Evolutionary conservation across 768 basidiomycete species (phyloP).

Genomic region (Candolleomyces eurysporus): DNA sequence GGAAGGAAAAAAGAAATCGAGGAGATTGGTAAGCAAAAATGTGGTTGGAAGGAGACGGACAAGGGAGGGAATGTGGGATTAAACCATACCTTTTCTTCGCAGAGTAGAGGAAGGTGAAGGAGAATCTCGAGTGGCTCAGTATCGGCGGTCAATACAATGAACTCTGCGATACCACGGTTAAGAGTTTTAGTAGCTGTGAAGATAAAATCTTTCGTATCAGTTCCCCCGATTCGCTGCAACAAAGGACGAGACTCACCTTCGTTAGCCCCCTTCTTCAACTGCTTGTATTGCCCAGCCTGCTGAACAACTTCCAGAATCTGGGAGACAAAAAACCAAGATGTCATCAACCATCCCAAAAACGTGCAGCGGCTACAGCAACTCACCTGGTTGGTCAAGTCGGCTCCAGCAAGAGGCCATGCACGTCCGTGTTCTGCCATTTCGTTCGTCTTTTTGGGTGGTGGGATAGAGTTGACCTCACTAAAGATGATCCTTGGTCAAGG

Average conservation of each 20-base stretch:
- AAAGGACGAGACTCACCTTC: slow-evolving; percentile 61
- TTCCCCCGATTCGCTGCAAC: background rate
- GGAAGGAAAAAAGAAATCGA: too few relatives aligned
- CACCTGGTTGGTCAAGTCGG: slow-evolving; percentile 88
- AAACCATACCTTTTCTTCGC: slow-evolving; percentile 87
- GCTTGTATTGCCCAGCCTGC: slow-evolving; percentile 96
- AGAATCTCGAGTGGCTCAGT: slow-evolving; percentile 98
- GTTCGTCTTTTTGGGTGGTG: slow-evolving; percentile 9
- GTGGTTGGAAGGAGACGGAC: background rate
- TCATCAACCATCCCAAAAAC: background rate
- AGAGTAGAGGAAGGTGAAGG: slow-evolving; percentile 93
- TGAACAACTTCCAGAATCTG: slow-evolving; percentile 96
- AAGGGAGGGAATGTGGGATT: slow-evolving; percentile 6
- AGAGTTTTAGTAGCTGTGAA: slow-evolving; percentile 90
- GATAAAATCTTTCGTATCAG: background rate
- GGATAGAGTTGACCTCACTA: slow-evolving; percentile 68
- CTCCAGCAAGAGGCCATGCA: slow-evolving; percentile 87
- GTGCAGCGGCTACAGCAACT: slow-evolving; percentile 14
- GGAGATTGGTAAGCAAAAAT: too few relatives aligned
- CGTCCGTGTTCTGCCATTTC: slow-evolving; percentile 69
- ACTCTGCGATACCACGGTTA: slow-evolving; percentile 96
- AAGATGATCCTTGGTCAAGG: slow-evolving; percentile 78
- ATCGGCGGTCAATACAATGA: slow-evolving; percentile 94
- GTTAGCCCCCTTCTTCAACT: slow-evolving; percentile 98
- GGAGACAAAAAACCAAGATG: background rate